A percentile compares a stretch with the other conserved stretches of the same genome.
Evolutionary conservation across 805 yeast species (phyloP).

Genomic region (Ogataea wickerhamii): DNA sequence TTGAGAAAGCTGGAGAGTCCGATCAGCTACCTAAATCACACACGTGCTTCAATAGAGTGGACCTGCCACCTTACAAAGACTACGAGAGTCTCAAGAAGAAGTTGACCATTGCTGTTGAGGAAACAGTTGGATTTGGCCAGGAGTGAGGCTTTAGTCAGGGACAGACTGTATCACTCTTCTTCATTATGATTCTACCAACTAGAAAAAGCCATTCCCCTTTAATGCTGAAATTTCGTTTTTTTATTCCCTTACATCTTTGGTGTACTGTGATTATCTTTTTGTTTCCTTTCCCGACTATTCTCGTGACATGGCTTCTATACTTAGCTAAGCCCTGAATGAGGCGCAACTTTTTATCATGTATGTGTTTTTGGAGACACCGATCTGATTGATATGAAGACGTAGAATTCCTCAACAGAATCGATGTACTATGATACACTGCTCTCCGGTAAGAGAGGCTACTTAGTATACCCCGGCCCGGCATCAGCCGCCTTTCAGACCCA

Average conservation of each 20-base stretch:
- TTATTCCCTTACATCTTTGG: too few species aligned
- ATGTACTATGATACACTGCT: constrained; percentile 34
- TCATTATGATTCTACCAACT: too few species aligned
- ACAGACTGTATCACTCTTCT: too few species aligned
- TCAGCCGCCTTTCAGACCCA: constrained; percentile 15
- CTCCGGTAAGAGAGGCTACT: constrained; percentile 2
- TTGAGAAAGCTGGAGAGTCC: constrained; percentile 95
- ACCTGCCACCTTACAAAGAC: constrained; percentile 88
- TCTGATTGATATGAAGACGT: constrained; percentile 21
- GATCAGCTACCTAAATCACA: constrained; percentile 95
- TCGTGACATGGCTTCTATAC: too few species aligned
- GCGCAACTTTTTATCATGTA: constrained; percentile 21
- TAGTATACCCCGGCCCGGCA: constrained; percentile 13
- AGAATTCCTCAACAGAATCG: constrained; percentile 7
- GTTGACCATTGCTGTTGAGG: constrained; percentile 94
- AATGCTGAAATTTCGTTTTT: too few species aligned
- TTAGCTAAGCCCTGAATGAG: too few species aligned
- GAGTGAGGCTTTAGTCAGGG: constrained; percentile 45
- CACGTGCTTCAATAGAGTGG: constrained; percentile 98
- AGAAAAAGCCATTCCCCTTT: too few species aligned
- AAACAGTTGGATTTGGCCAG: constrained; percentile 98
- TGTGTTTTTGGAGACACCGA: constrained; percentile 37
- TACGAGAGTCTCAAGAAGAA: constrained; percentile 84
- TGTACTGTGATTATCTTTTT: background rate
- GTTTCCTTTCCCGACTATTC: too few species aligned